Evolutionary conservation across 306 rosid species (phyloP).

Genomic region (Citrullus mucosospermus): DNA sequence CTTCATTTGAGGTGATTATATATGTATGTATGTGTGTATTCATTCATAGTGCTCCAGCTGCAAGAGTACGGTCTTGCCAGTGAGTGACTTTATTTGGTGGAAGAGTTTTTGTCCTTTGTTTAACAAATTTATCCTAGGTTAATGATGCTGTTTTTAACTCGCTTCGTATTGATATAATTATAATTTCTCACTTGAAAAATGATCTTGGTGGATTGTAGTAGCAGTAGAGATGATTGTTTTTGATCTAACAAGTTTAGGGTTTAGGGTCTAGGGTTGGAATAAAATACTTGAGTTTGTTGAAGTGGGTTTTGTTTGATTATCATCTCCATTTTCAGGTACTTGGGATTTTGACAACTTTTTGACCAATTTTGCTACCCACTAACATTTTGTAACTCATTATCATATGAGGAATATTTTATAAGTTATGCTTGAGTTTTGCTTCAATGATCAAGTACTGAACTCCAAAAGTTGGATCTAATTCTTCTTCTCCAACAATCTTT

Average conservation of each 20-base stretch:
- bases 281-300: neutral
- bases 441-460: neutral
- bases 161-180: neutral
- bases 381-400: slow-evolving; percentile 3
- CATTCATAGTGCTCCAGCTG: slow-evolving; percentile 45
- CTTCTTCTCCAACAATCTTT: neutral
- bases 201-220: neutral
- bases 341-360: neutral
- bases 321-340: neutral
- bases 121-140: slow-evolving; percentile 18
- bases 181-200: neutral
- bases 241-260: too few relatives aligned
- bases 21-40: neutral
- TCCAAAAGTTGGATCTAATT: neutral
- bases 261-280: too few relatives aligned
- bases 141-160: slow-evolving; percentile 30
- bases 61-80: slow-evolving; percentile 26
- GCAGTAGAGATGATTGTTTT: too few relatives aligned
- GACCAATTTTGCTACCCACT: neutral
- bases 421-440: neutral
- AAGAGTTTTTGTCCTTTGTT: slow-evolving; percentile 29
- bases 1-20: neutral
- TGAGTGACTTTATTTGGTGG: slow-evolving; percentile 46
- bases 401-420: slow-evolving; percentile 24
- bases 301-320: slow-evolving; percentile 4